Evolutionary conservation across 1,139 yeast genomes (phyloP), one percentile per base, ranked within the genome.

Genomic region (Zhuliangozyma parablackwelliae): DNA sequence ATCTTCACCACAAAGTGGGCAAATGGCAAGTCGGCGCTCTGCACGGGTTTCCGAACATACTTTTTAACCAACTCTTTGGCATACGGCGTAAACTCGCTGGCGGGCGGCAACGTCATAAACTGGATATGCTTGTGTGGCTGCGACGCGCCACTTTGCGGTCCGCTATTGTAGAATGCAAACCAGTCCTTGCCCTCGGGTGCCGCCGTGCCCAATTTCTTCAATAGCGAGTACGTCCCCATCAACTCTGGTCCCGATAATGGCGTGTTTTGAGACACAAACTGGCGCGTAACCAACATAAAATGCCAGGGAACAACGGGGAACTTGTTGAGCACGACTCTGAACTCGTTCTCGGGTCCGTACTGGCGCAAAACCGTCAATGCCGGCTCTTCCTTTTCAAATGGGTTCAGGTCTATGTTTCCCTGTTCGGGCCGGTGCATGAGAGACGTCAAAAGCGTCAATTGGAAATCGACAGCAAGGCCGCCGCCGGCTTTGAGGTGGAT

Each of bases 101-200:
- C 57, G 21, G 40, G 11, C 2, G 96, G 95, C 31, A 86, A 63
- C 27, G 79, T 72, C 72, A 92, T 67, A 57, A 90, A 81, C 59
- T 92, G 98, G 43, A 90, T 61, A 61, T 92, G 98, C 52, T 87
- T 87, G 62, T 92, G 98, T 34, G 88, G 83, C 51, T 89, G 94
- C 0, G 96, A 87, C 7, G 96, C 96, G 1, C 97, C 98, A 47
- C 95, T 81, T 49, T 80, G 72, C 21, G 79, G 78, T 5, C 97
- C 97, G 54, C 89, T 81, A 57, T 92, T 92, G 70, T 78, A 92
- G 59, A 92, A 90, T 0, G 88, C 92, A 58, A 90, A 69, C 72
- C 72, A 65, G 45, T 59, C 44, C 43, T 61, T 53, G 3, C 46
- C 44, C 32, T 56, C 51, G 6, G 48, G 51, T 27, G 49, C 50